phyloP scores from a whole-genome alignment of 352 stramenopile species.

The Pythium aphanidermatum region DNA sequence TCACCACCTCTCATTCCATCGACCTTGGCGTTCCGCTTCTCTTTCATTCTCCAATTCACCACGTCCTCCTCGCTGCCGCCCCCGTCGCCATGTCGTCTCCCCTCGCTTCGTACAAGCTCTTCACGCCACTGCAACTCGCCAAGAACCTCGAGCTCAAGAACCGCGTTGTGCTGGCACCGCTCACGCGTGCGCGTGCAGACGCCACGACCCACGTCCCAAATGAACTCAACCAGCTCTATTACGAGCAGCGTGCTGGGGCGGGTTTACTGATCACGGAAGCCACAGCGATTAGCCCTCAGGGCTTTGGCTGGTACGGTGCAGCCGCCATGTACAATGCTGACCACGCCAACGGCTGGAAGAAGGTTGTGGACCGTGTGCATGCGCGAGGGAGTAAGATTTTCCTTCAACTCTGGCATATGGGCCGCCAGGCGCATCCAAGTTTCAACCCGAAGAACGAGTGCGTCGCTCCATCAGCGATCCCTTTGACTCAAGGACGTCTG shows the following conservation, averaged over 20 bases:
- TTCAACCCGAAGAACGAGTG: constrained; percentile 17
- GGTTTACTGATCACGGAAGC: constrained; percentile 36
- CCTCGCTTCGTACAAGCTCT: constrained; percentile 9
- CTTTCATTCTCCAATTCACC: too few species aligned
- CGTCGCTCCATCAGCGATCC: constrained; percentile 22
- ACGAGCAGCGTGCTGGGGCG: constrained; percentile 25
- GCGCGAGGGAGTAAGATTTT: constrained; percentile 48
- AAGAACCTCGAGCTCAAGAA: constrained; percentile 20
- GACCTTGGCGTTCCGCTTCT: too few species aligned
- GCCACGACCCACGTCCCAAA: constrained; percentile 10
- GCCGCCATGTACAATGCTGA: constrained; percentile 30
- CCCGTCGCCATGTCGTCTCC: neutral
- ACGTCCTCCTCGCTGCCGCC: too few species aligned
- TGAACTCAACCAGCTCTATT: constrained; percentile 23
- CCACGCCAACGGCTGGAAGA: constrained; percentile 31
- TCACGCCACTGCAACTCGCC: constrained; percentile 18
- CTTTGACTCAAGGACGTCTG: constrained; percentile 1
- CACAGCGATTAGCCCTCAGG: constrained; percentile 17
- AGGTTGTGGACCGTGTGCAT: constrained; percentile 45
- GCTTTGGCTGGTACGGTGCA: constrained; percentile 11
- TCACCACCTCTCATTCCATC: too few species aligned
- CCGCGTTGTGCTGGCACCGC: constrained; percentile 32
- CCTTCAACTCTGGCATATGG: constrained; percentile 68
- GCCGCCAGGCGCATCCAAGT: constrained; percentile 33
- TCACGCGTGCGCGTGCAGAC: constrained; percentile 21